phyloP scores from a whole-genome alignment of 1,284 basidiomycete species.

The Cronartium quercuum region DNA sequence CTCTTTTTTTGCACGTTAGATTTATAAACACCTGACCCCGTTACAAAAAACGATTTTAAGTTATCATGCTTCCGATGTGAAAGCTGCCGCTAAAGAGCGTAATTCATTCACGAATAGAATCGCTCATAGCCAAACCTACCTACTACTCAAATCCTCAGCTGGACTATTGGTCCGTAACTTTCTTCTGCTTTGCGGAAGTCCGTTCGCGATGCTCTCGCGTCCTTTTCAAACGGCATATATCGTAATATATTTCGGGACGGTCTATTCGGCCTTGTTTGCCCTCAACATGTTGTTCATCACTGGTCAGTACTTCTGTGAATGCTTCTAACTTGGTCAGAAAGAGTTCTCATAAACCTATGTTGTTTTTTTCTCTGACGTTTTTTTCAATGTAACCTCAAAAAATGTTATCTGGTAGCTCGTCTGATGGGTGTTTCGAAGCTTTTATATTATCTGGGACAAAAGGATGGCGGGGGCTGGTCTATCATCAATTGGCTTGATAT shows the following conservation, averaged over 20 bases:
- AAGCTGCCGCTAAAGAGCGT: neutral
- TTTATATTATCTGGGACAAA: slow-evolving; percentile 13
- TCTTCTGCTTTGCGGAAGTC: slow-evolving; percentile 11
- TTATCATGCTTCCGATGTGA: slow-evolving; percentile 28
- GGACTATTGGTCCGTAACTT: neutral
- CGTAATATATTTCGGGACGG: slow-evolving; percentile 8
- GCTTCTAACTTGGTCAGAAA: neutral
- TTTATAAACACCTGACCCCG: slow-evolving; percentile 12
- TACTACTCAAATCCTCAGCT: slow-evolving; percentile 15
- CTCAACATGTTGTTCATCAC: slow-evolving; percentile 24
- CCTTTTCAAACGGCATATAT: slow-evolving; percentile 26
- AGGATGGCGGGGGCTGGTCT: slow-evolving; percentile 22
- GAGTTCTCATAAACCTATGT: too few relatives aligned
- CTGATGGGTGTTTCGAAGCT: slow-evolving; percentile 18
- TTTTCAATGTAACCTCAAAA: neutral
- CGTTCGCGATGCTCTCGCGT: slow-evolving; percentile 10
- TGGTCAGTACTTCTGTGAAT: neutral
- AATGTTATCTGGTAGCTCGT: neutral
- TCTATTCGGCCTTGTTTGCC: slow-evolving; percentile 15
- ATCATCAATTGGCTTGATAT: slow-evolving; percentile 34
- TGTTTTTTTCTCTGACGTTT: too few relatives aligned
- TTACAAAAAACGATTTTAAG: slow-evolving; percentile 24
- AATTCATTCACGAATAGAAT: slow-evolving; percentile 4
- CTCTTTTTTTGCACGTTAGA: neutral
- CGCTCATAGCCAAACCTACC: neutral